phyloP scores from a whole-genome alignment of 2,329 filamentous ascomycete genomes.

The Stagonosporopsis tanaceti region DNA sequence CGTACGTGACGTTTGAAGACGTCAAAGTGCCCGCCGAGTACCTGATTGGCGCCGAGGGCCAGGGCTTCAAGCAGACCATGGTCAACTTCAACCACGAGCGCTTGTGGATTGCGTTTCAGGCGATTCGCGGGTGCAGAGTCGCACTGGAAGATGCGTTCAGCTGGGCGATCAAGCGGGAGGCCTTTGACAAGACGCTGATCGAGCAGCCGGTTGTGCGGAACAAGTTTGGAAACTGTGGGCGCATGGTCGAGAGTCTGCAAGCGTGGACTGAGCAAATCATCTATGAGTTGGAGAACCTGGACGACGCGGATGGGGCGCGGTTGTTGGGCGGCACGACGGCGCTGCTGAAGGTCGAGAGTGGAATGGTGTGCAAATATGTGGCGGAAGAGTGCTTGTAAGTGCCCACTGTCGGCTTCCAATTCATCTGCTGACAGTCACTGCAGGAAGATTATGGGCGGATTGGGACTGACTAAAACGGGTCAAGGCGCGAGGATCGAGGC shows the following conservation, averaged over 20 bases:
- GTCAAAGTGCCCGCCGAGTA: constrained; percentile 41
- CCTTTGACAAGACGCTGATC: constrained; percentile 44
- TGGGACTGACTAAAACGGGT: constrained; percentile 40
- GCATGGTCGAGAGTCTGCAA: constrained; percentile 39
- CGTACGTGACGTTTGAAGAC: constrained; percentile 45
- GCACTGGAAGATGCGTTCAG: constrained; percentile 40
- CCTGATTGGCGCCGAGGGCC: constrained; percentile 40
- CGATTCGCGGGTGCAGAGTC: constrained; percentile 37
- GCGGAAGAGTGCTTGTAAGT: constrained; percentile 40
- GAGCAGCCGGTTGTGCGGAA: constrained; percentile 45
- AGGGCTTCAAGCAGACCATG: constrained; percentile 44
- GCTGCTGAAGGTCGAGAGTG: constrained; percentile 36
- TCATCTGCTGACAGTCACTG: background rate
- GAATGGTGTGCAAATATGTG: constrained; percentile 38
- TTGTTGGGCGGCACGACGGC: constrained; percentile 36
- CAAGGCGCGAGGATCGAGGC: constrained; percentile 39
- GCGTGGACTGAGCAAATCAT: constrained; percentile 43
- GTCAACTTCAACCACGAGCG: constrained; percentile 48
- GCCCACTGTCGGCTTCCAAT: background rate
- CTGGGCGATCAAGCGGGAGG: constrained; percentile 42
- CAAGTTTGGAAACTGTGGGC: constrained; percentile 43
- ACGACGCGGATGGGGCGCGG: constrained; percentile 29
- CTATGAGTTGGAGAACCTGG: constrained; percentile 34
- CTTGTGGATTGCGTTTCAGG: constrained; percentile 44
- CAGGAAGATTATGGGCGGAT: constrained; percentile 14